Base-by-base conservation (phyloP, 768 basidiomycete genomes). In the Lactarius hengduanensis region DNA sequence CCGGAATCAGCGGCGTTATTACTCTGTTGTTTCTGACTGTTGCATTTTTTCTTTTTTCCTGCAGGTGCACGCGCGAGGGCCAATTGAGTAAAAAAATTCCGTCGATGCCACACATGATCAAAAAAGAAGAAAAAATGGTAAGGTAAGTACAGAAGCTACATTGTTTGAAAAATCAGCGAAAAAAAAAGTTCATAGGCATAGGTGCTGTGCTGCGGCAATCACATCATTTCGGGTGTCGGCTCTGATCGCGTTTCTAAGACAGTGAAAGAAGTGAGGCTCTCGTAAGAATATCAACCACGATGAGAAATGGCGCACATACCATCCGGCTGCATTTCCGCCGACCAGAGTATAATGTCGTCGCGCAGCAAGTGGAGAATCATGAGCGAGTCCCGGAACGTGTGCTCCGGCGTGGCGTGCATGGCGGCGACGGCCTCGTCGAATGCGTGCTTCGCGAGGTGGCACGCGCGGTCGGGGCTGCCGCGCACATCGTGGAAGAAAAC, bases 401-500 rank as follows among this genome's bases (percentile, higher is more conserved):
- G 81, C 75, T 83, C 81, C 40, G 80, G 78, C 40, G 64, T 57
- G n/a, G 66, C 65, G 11, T 69, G 63, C 38, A 73, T 69, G n/a
- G 69, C 70, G 7, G 84, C 81, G 63, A 96, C 87, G 7, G 93
- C 94, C 72, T 94, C 91, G 76, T 96, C 94, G 75, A 96, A 94
- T 4, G 93, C 94, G 74, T 92, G 90, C 78, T 95, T 95, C 59
- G 92, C 93, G 65, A 95, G 81, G 75, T 91, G 90, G 76, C 92
- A 94, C 38, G 93, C 93, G 69, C 90, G 82, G 73, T 92, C 90
- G 30, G 94, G 91, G 74, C 89, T 90, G 76, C 88, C 87, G 70
- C 86, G 83, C 72, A 94, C 91, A 75, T 95, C 89, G 75, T 93
- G 93, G 76, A 91, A 94, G 80, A 91, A 96, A 59, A 96, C 94